Conservation (phyloP, 148 eudicot species). For the Rhododendron simsii region DNA sequence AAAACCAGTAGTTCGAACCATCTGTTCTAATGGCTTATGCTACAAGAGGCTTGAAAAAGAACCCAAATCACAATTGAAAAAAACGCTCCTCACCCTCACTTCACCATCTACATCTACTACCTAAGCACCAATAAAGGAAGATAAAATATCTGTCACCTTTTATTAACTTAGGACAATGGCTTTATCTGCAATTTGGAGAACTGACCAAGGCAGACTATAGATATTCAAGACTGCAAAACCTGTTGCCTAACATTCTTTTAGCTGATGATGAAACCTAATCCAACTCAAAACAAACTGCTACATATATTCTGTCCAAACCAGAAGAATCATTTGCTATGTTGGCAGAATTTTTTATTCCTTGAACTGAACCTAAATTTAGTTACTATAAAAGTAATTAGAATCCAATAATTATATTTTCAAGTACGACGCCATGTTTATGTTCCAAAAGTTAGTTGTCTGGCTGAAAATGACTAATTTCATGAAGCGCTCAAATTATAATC, state of each 20-base stretch:
- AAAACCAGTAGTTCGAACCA: background rate
- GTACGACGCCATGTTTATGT: background rate
- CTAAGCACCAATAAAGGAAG: background rate
- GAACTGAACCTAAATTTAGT: background rate
- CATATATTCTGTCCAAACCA: background rate
- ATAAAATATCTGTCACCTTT: background rate
- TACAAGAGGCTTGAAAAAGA: background rate
- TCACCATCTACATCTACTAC: slow-evolving; percentile 1
- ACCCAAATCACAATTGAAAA: background rate
- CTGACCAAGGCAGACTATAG: background rate
- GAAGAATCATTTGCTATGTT: background rate
- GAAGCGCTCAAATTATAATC: background rate
- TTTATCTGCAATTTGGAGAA: background rate
- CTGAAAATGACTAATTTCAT: background rate
- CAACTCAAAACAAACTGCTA: background rate
- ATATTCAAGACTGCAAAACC: background rate
- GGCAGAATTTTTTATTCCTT: background rate
- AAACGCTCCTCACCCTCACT: background rate
- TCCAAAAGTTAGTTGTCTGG: background rate
- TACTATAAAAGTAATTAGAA: background rate
- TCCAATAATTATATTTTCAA: background rate
- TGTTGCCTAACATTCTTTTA: background rate
- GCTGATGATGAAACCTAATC: background rate
- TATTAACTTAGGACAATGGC: background rate
- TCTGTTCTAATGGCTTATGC: background rate